Evolutionary conservation across 139 green algal species (phyloP), one percentile per base, ranked within the genome.

Genomic region (Micractinium sp.): DNA sequence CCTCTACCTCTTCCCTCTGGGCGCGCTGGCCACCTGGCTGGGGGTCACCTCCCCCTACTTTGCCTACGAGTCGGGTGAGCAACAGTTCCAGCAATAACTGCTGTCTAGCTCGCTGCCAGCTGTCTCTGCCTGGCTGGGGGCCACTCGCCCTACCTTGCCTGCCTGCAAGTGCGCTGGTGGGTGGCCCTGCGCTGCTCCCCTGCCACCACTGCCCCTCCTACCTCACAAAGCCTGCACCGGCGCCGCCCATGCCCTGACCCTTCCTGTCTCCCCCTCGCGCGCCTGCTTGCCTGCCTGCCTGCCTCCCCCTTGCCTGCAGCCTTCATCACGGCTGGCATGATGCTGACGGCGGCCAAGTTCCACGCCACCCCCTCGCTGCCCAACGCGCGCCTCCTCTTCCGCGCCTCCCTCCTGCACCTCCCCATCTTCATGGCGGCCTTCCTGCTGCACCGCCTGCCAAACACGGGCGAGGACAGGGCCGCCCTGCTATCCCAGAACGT

Each of bases 1-100:
- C 82, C 27, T 97, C 36, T 97, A 97, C 91, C 86, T 99, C 39
- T 81, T 98, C 39, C 98, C 98, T 0, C 90, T 99, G 33, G 97
- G 98, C 0, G 83, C 94, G 33, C 79, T 94, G 7, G 95, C 95
- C 35, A 90, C 90, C 12, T 92, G 84, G 83, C 90, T 96, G 25
- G 96, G 95, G 73, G 89, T 98, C 23, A 95, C 96, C 4, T 93
- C 93, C 2, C 87, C 92, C 56, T 87, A 93, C 33, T 99, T 99
- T 90, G 94, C 92, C 3, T 97, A 94, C 67, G 97, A 98, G 92
- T 91, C 90, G 12, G 93, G 89, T 84, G 88, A 53, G 87, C 69
- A 77, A 15, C 25, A 38, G 29, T 29, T 4, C 27, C 69, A 73
- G 22, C 16, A n/a, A n/a, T n/a, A n/a, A n/a, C 13, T 73, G 12